These are phyloP conservation scores for Cephaloascus albidus DNA, from an alignment of 805 yeast genomes.

Conservation along the genomic window DNA sequence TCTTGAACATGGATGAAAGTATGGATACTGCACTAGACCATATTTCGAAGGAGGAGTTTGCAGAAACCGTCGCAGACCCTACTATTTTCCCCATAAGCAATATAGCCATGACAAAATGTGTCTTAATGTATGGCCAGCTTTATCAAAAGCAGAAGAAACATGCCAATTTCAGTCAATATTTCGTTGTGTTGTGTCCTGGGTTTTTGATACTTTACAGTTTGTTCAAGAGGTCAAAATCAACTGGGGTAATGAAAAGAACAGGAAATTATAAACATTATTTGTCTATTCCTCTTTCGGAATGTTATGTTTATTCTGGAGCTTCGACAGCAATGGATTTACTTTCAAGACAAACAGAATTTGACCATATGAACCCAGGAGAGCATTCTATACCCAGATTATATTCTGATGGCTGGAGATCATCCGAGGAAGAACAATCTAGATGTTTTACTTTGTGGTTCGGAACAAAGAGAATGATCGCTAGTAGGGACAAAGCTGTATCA, in stretches of 20 bases:
- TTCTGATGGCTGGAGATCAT: constrained; percentile 75
- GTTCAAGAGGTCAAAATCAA: constrained; percentile 34
- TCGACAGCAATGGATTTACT: constrained; percentile 50
- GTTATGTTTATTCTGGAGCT: constrained; percentile 72
- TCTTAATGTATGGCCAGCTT: constrained; percentile 57
- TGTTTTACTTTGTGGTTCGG: constrained; percentile 86
- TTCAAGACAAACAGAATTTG: constrained; percentile 32
- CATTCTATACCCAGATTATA: constrained; percentile 63
- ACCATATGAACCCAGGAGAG: constrained; percentile 42
- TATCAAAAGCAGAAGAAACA: constrained; percentile 67
- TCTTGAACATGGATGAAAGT: constrained; percentile 42
- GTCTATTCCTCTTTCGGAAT: constrained; percentile 52
- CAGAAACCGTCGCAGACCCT: constrained; percentile 43
- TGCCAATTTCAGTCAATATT: constrained; percentile 51
- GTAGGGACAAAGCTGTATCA: neutral
- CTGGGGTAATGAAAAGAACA: constrained; percentile 34
- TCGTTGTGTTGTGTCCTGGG: constrained; percentile 64
- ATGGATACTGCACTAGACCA: constrained; percentile 46
- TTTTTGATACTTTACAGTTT: constrained; percentile 49
- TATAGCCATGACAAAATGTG: constrained; percentile 47
- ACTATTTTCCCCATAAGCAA: constrained; percentile 44
- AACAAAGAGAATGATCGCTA: constrained; percentile 38
- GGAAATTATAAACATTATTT: constrained; percentile 42
- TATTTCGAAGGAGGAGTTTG: constrained; percentile 38
- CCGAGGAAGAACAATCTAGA: constrained; percentile 66